Percentiles rank a stretch among this genome's conserved stretches.
Evolutionary conservation across 192 early-diverging fungal genomes (phyloP).

Genomic region (Diversispora eburnea): DNA sequence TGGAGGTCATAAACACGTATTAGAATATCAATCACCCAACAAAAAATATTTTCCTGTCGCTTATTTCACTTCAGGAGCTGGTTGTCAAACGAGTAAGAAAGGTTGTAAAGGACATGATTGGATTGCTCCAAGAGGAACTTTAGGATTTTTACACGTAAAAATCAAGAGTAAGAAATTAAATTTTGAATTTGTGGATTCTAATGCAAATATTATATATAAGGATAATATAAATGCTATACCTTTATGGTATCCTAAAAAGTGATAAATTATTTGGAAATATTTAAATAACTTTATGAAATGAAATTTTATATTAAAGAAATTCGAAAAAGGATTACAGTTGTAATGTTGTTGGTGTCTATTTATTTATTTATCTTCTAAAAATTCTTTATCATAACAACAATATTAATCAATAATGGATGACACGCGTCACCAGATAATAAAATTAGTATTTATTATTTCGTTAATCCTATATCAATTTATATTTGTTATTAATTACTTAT

Average conservation of each 20-base stretch:
- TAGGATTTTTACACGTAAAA: conserved; percentile 21
- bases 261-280: too few relatives aligned
- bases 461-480: too few relatives aligned
- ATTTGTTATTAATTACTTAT: too few relatives aligned
- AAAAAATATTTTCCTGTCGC: not conserved
- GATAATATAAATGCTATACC: not conserved
- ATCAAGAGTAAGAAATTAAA: not conserved
- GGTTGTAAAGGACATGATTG: conserved; percentile 18
- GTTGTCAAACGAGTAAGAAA: conserved; percentile 1
- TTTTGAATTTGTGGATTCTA: conserved; percentile 19
- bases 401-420: too few relatives aligned
- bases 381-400: too few relatives aligned
- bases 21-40: not conserved
- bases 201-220: not conserved
- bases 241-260: not conserved
- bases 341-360: too few relatives aligned
- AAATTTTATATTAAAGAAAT: too few relatives aligned
- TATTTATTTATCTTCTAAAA: too few relatives aligned
- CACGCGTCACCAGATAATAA: too few relatives aligned
- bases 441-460: too few relatives aligned
- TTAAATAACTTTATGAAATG: too few relatives aligned
- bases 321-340: too few relatives aligned
- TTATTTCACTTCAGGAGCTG: conserved; percentile 20
- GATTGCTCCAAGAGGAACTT: not conserved
- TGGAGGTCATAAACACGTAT: conserved; percentile 10